These are phyloP conservation scores for Sugiyamaella grinbergsii DNA, from an alignment of 1,139 yeast genomes.

Conservation along the genomic window DNA sequence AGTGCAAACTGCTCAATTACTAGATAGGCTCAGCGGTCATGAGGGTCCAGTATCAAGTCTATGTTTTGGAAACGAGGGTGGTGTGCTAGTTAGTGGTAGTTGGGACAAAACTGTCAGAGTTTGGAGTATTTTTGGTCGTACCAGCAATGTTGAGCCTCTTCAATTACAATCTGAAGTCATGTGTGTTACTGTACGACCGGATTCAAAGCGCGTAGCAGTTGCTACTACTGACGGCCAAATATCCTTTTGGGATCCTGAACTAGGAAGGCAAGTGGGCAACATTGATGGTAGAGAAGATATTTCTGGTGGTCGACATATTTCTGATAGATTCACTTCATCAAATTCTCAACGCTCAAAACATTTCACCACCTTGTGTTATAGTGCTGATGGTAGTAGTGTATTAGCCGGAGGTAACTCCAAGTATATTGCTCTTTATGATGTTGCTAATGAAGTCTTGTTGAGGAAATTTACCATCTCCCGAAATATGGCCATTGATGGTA, in stretches of 20 bases:
- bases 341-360: slow-evolving; percentile 83
- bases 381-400: slow-evolving; percentile 84
- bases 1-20: slow-evolving; percentile 89
- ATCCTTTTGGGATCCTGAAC: slow-evolving; percentile 78
- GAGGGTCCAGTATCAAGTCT: slow-evolving; percentile 93
- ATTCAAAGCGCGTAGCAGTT: slow-evolving; percentile 85
- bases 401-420: slow-evolving; percentile 95
- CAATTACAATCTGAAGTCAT: slow-evolving; percentile 85
- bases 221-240: slow-evolving; percentile 89
- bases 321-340: slow-evolving; percentile 78
- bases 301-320: slow-evolving; percentile 78
- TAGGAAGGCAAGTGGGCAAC: slow-evolving; percentile 76
- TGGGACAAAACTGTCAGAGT: slow-evolving; percentile 96
- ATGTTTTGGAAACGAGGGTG: slow-evolving; percentile 77
- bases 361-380: slow-evolving; percentile 78
- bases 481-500: slow-evolving; percentile 91
- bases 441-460: slow-evolving; percentile 80
- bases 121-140: slow-evolving; percentile 83
- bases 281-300: slow-evolving; percentile 89
- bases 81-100: slow-evolving; percentile 83
- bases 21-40: slow-evolving; percentile 88
- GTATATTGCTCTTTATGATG: slow-evolving; percentile 87
- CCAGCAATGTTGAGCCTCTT: slow-evolving; percentile 87
- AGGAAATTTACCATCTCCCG: slow-evolving; percentile 80
- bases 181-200: slow-evolving; percentile 83